Percentiles rank a stretch among this genome's conserved stretches.
Evolutionary conservation across 2,329 filamentous ascomycete genomes (phyloP).

Genomic region (Hirsutella rhossiliensis): DNA sequence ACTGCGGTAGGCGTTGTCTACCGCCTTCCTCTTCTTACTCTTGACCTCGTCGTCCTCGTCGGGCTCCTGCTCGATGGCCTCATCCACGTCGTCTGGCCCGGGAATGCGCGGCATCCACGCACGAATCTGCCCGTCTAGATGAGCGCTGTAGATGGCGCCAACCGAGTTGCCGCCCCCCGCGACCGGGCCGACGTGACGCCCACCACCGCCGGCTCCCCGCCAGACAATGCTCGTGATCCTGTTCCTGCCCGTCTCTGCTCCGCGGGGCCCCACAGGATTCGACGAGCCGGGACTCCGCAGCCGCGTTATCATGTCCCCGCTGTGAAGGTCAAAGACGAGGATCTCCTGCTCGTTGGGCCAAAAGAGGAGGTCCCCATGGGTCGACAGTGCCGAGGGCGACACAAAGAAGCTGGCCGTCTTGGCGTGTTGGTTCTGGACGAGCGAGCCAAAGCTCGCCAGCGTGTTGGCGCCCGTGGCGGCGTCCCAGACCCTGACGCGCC

Average conservation of each 20-base stretch:
- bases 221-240: constrained; percentile 67
- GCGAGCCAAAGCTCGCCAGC: constrained; percentile 75
- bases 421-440: constrained; percentile 60
- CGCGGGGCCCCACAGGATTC: constrained; percentile 25
- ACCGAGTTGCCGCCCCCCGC: constrained; percentile 41
- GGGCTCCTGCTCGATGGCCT: constrained; percentile 27
- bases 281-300: constrained; percentile 51
- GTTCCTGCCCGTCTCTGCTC: constrained; percentile 47
- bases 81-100: constrained; percentile 36
- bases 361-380: constrained; percentile 54
- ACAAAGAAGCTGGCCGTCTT: constrained; percentile 50
- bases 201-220: constrained; percentile 50
- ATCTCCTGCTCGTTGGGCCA: constrained; percentile 78
- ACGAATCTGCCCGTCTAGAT: constrained; percentile 73
- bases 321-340: constrained; percentile 64
- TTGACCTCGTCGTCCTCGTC: constrained; percentile 32
- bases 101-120: constrained; percentile 57
- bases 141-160: constrained; percentile 62
- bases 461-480: constrained; percentile 72
- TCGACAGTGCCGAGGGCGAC: constrained; percentile 46
- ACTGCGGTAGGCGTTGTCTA: constrained; percentile 70
- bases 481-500: constrained; percentile 80
- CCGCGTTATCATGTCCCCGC: constrained; percentile 60
- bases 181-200: constrained; percentile 44
- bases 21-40: constrained; percentile 57